Evolutionary conservation across 2,329 filamentous ascomycete species (phyloP).

Genomic region (Didymella pinodella): DNA sequence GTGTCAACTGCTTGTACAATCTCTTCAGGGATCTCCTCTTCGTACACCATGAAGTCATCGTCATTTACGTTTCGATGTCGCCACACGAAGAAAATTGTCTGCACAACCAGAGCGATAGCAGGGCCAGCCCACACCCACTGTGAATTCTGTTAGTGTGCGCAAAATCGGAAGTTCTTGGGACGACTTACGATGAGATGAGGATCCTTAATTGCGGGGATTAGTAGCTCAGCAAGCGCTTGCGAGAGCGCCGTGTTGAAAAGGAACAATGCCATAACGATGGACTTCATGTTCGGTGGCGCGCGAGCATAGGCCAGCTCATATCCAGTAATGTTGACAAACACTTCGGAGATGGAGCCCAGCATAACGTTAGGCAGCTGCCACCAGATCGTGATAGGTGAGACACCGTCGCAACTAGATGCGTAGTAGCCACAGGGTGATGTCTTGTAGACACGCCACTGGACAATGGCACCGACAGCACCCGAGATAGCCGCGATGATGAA

Average conservation of each 20-base stretch:
- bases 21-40: conserved; percentile 10
- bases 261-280: conserved; percentile 54
- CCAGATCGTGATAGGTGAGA: conserved; percentile 55
- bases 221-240: conserved; percentile 53
- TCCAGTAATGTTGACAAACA: conserved; percentile 55
- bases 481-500: conserved; percentile 59
- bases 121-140: conserved; percentile 59
- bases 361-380: conserved; percentile 52
- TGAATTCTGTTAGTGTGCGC: background rate
- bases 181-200: conserved; percentile 53
- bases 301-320: conserved; percentile 57
- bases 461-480: conserved; percentile 49
- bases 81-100: conserved; percentile 60
- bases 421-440: conserved; percentile 55
- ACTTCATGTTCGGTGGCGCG: conserved; percentile 54
- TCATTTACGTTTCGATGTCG: conserved; percentile 58
- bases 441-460: conserved; percentile 59
- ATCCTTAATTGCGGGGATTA: conserved; percentile 56
- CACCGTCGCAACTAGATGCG: conserved; percentile 51
- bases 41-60: conserved; percentile 54
- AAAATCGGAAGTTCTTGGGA: background rate
- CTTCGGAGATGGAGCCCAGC: conserved; percentile 38
- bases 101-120: conserved; percentile 57
- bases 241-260: conserved; percentile 53
- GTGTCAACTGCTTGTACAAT: conserved; percentile 5